These are phyloP conservation scores for Pythium dissotocum DNA, from an alignment of 352 stramenopile species.

Conservation along the genomic window DNA sequence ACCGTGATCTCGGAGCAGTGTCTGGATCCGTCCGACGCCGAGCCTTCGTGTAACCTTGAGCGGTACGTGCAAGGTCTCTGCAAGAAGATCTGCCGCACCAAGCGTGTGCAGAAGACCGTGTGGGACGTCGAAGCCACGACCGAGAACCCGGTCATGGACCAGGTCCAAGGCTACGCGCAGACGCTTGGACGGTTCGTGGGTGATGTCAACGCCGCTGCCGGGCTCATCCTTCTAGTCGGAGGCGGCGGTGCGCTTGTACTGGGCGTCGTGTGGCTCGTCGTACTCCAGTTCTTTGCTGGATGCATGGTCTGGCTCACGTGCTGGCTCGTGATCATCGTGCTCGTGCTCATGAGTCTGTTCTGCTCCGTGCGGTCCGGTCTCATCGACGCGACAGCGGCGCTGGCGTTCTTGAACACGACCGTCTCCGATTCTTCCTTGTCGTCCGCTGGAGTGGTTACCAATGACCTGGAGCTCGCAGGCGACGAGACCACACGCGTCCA, in stretches of 20 bases:
- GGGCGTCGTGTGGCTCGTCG: slow-evolving; percentile 67
- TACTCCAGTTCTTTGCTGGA: slow-evolving; percentile 77
- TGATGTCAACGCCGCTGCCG: slow-evolving; percentile 67
- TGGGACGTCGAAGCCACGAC: slow-evolving; percentile 57
- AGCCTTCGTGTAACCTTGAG: slow-evolving; percentile 52
- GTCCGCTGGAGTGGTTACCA: slow-evolving; percentile 30
- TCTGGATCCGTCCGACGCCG: slow-evolving; percentile 54
- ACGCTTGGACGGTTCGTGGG: slow-evolving; percentile 69
- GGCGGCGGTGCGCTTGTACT: slow-evolving; percentile 53
- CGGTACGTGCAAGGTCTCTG: slow-evolving; percentile 39
- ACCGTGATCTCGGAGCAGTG: slow-evolving; percentile 60
- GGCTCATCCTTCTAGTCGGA: slow-evolving; percentile 57
- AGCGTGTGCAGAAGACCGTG: slow-evolving; percentile 67
- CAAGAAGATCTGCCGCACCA: slow-evolving; percentile 53
- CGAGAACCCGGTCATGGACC: slow-evolving; percentile 62
- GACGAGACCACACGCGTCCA: slow-evolving; percentile 46
- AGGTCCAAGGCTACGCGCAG: slow-evolving; percentile 64
- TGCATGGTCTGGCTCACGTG: slow-evolving; percentile 84
- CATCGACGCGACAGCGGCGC: slow-evolving; percentile 41
- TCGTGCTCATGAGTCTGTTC: slow-evolving; percentile 74
- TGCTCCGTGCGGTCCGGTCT: slow-evolving; percentile 71
- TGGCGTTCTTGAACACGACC: slow-evolving; percentile 51
- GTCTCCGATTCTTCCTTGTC: slow-evolving; percentile 15
- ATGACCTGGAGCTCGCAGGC: slow-evolving; percentile 25
- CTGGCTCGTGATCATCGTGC: slow-evolving; percentile 53